Base-by-base conservation (phyloP, 129 eudicot genomes). In the Flaveria linearis region DNA sequence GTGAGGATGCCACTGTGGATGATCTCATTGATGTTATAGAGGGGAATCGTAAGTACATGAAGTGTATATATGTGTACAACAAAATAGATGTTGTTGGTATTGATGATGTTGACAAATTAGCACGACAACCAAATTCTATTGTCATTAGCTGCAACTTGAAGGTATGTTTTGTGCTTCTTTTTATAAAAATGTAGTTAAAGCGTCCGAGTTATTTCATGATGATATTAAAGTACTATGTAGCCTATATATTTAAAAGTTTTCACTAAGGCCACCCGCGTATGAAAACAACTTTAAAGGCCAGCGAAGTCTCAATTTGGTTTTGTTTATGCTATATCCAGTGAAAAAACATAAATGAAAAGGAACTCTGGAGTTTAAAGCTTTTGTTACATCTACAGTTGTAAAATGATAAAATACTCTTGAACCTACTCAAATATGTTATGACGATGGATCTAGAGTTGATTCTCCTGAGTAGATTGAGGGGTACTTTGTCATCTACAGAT, bases 1-100 rank as follows among this genome's bases (percentile, higher is more conserved):
- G 99, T 33, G 99, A 95, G 82, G 99, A 95, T 91, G 97, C 99
- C 25, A 89, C 97, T 71, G 99, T 95, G 78, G 99, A 95, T 86
- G 99, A 95, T 84, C 86, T 95, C 58, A 95, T 95, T 14, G 99
- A 95, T 84, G 99, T 95, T 65, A 95, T 95, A 61, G 99, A 95
- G 86, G 99, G 99, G 50, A 95, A 95, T 60, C 96, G 99, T 73
- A 95, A 95, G 85, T 95, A 95, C 87, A 95, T 95, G 86, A 91
- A 90, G 76, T 95, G 99, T 80, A 82, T 95, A 33, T 95, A 95
- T 70, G 99, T 95, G 77, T 95, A 95, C 89, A 95, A 95, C 95
- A 95, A 95, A 84, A 95, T 95, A 78, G 99, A 95, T 85, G 99
- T 95, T 80, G 83, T 91, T 68, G 99, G 99, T 86, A 95, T 91